phyloP scores from a whole-genome alignment of 805 yeast genomes.

The Metschnikowia henanensis region DNA sequence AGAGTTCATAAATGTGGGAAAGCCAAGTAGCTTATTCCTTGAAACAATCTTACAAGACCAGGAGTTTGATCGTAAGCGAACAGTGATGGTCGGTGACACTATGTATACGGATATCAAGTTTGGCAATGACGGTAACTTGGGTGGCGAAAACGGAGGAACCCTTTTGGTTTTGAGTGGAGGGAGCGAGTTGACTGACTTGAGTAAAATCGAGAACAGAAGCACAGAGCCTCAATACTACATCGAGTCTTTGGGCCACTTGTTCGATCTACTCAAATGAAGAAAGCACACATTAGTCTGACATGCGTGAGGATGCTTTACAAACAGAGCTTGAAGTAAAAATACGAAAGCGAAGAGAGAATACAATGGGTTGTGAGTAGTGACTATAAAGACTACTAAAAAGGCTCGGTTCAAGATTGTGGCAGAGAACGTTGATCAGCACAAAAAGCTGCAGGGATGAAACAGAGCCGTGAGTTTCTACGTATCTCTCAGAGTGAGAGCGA shows the following conservation, averaged over 20 bases:
- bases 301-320: too few species aligned
- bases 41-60: conserved; percentile 29
- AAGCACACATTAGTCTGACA: too few species aligned
- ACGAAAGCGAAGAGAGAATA: too few species aligned
- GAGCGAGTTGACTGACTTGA: conserved; percentile 27
- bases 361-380: too few species aligned
- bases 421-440: too few species aligned
- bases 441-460: too few species aligned
- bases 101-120: conserved; percentile 43
- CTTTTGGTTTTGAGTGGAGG: conserved; percentile 41
- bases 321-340: too few species aligned
- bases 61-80: conserved; percentile 26
- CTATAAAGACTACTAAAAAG: too few species aligned
- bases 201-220: conserved; percentile 16
- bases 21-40: conserved; percentile 34
- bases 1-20: conserved; percentile 37
- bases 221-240: conserved; percentile 30
- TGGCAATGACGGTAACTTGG: conserved; percentile 41
- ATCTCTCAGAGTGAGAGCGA: too few species aligned
- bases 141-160: conserved; percentile 29
- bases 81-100: conserved; percentile 44
- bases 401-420: too few species aligned
- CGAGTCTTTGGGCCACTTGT: conserved; percentile 34
- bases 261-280: conserved; percentile 12
- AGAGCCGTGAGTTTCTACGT: too few species aligned